Conservation (phyloP, 345 rosid species). For the Salix suchowensis region DNA sequence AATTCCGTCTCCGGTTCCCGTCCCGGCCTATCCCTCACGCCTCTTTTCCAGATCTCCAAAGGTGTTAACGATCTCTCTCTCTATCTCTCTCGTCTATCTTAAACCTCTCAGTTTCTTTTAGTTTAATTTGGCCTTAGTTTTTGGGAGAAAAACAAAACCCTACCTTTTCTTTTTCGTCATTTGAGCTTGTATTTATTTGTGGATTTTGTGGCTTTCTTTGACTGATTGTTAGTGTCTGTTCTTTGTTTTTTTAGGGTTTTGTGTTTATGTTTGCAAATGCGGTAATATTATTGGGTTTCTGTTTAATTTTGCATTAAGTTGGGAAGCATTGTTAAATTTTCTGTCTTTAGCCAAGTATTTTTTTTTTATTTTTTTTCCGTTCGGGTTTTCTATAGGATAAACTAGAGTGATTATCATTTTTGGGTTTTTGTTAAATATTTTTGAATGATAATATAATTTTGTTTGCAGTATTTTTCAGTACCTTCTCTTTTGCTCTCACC, state of each 20-base stretch:
- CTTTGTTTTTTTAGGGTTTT: background rate
- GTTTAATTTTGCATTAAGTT: background rate
- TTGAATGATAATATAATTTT: no score
- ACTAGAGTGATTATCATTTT: background rate
- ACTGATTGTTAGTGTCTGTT: background rate
- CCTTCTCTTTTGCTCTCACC: background rate
- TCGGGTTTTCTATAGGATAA: background rate
- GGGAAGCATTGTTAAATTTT: background rate
- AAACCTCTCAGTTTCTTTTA: background rate
- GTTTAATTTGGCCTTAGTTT: no score
- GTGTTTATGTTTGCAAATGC: background rate
- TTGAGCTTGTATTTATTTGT: no score
- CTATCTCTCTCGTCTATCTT: background rate
- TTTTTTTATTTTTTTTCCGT: background rate
- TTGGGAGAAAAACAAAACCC: constrained; percentile 3
- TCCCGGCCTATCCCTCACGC: constrained; percentile 48
- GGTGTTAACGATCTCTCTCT: constrained; percentile 29
- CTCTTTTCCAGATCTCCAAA: constrained; percentile 79
- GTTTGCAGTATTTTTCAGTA: background rate
- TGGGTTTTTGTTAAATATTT: background rate
- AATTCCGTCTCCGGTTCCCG: constrained; percentile 46
- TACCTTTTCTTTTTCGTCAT: background rate
- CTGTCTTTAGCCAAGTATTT: background rate
- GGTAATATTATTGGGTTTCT: background rate
- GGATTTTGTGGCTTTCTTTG: background rate